These are phyloP conservation scores for Nicotiana obtusifolia DNA, from an alignment of 257 asterid genomes.

Conservation along the genomic window DNA sequence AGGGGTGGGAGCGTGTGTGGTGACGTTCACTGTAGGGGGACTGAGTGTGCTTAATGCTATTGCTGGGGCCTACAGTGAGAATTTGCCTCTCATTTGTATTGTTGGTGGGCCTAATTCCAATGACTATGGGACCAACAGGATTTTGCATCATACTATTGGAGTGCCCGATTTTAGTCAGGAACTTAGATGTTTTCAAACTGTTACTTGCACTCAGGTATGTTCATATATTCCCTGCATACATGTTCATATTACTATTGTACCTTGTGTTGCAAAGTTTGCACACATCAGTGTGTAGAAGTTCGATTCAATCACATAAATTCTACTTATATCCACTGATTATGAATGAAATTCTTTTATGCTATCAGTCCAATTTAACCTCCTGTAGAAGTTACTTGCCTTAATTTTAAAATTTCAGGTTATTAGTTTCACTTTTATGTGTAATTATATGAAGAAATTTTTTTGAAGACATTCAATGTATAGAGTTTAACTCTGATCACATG, in stretches of 20 bases:
- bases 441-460: too few relatives aligned
- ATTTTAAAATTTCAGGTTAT: too few relatives aligned
- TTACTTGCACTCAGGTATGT: conserved; percentile 63
- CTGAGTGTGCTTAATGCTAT: conserved; percentile 71
- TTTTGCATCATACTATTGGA: conserved; percentile 47
- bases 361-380: too few relatives aligned
- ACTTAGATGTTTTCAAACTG: conserved; percentile 58
- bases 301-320: too few relatives aligned
- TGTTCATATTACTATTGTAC: background rate
- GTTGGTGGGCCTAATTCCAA: conserved; percentile 82
- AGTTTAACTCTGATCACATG: background rate
- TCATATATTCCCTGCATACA: background rate
- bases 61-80: conserved; percentile 83
- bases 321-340: too few relatives aligned
- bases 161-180: conserved; percentile 76
- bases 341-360: too few relatives aligned
- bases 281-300: too few relatives aligned
- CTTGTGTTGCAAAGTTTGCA: background rate
- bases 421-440: too few relatives aligned
- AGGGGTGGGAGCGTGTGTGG: conserved; percentile 77
- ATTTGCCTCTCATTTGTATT: conserved; percentile 67
- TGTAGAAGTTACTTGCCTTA: too few relatives aligned
- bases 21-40: conserved; percentile 81
- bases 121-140: conserved; percentile 51
- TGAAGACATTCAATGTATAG: too few relatives aligned